Conservation (phyloP, 495 filamentous ascomycete genomes). For the Xylaria telfairii region DNA sequence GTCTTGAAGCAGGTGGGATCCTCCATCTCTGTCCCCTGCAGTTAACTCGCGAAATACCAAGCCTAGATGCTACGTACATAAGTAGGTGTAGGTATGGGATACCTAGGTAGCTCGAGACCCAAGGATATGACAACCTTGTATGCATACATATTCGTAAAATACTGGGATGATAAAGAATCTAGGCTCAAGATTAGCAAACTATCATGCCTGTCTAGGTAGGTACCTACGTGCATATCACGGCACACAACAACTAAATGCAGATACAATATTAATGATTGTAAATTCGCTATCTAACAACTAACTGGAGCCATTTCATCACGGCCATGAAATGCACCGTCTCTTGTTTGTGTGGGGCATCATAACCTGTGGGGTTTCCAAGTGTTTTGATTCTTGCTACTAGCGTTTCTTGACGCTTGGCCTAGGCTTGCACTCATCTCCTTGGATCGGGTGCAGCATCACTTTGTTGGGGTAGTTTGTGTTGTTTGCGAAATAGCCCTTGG, state of each 20-base stretch:
- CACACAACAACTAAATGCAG: background rate
- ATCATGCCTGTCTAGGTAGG: too few relatives aligned
- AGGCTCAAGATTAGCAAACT: too few relatives aligned
- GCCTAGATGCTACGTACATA: background rate
- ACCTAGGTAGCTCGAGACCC: background rate
- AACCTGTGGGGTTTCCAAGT: too few relatives aligned
- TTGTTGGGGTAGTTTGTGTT: slow-evolving; percentile 74
- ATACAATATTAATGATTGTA: background rate
- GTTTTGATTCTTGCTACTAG: slow-evolving; percentile 40
- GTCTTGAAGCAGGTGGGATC: too few relatives aligned
- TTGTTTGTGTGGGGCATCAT: background rate
- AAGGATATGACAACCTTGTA: background rate
- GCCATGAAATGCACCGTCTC: too few relatives aligned
- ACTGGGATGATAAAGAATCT: too few relatives aligned
- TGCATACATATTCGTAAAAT: background rate
- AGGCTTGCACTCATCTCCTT: slow-evolving; percentile 81
- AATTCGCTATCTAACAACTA: background rate
- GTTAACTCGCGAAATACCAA: background rate
- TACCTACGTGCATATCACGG: background rate
- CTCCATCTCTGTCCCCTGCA: too few relatives aligned
- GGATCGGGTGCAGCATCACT: slow-evolving; percentile 84
- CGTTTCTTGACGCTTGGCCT: slow-evolving; percentile 74
- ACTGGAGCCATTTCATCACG: background rate
- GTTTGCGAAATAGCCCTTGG: slow-evolving; percentile 81
- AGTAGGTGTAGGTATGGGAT: too few relatives aligned